These are phyloP conservation scores for Galerina sulciceps DNA, from an alignment of 768 basidiomycete species.

Conservation along the genomic window DNA sequence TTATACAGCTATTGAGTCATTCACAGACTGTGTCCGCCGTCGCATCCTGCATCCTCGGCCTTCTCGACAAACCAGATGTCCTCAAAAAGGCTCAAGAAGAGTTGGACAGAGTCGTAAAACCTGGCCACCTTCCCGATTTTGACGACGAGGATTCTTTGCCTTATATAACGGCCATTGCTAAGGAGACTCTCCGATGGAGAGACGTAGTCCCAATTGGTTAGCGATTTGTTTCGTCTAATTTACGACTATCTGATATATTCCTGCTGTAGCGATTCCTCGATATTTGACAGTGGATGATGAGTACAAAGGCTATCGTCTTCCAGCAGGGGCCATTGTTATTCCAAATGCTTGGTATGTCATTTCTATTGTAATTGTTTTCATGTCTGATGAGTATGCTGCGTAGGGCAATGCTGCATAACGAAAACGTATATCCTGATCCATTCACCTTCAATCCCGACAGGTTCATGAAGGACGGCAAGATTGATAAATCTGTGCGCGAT, in stretches of 20 bases:
- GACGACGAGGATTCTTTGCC: slow-evolving; percentile 31
- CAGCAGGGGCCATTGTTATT: slow-evolving; percentile 34
- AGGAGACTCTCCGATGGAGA: slow-evolving; percentile 36
- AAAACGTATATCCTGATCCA: slow-evolving; percentile 41
- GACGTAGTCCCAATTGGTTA: slow-evolving; percentile 35
- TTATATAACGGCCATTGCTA: slow-evolving; percentile 35
- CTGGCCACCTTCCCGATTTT: slow-evolving; percentile 36
- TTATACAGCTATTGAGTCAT: neutral
- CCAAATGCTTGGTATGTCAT: slow-evolving; percentile 33
- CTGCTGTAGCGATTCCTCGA: slow-evolving; percentile 12
- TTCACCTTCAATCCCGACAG: slow-evolving; percentile 44
- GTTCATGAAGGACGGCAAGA: slow-evolving; percentile 32
- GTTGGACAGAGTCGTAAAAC: slow-evolving; percentile 36
- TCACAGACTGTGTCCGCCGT: slow-evolving; percentile 30
- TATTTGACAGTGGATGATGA: slow-evolving; percentile 23
- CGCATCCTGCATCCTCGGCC: slow-evolving; percentile 34
- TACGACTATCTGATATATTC: neutral
- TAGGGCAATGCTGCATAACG: slow-evolving; percentile 47
- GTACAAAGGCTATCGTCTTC: slow-evolving; percentile 32
- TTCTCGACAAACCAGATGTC: slow-evolving; percentile 34
- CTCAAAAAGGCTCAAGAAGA: slow-evolving; percentile 37
- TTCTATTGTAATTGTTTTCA: neutral
- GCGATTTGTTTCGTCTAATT: neutral
- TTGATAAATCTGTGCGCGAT: slow-evolving; percentile 27
- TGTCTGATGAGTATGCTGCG: neutral